A percentile compares a stretch with the other conserved stretches of the same genome.
Conservation (phyloP, 2,329 filamentous ascomycete genomes). For the Leptoxyphium fumago region DNA sequence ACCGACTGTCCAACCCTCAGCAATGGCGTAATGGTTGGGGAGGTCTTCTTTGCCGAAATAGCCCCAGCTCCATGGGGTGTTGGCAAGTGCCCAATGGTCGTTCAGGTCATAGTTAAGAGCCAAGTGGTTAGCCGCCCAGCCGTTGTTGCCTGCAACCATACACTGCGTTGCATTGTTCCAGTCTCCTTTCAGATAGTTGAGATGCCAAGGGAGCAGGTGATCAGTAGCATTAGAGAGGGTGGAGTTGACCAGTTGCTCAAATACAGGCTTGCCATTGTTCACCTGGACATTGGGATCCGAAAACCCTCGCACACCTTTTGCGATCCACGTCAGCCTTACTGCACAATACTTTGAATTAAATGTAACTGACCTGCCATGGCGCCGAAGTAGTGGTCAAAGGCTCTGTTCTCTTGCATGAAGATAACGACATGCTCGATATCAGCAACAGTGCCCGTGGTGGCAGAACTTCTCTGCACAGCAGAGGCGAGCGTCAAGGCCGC, state of each 20-base stretch:
- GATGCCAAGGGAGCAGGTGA: conserved; percentile 37
- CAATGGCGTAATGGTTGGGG: conserved; percentile 40
- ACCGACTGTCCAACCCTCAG: conserved; percentile 39
- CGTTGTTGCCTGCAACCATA: conserved; percentile 37
- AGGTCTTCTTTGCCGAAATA: conserved; percentile 38
- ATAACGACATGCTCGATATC: conserved; percentile 44
- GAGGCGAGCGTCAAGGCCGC: conserved; percentile 1
- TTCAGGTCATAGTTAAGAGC: conserved; percentile 38
- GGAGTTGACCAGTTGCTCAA: conserved; percentile 31
- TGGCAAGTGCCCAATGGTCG: conserved; percentile 39
- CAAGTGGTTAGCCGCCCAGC: conserved; percentile 37
- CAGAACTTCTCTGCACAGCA: background rate
- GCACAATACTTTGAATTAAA: conserved; percentile 34
- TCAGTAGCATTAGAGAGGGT: conserved; percentile 27
- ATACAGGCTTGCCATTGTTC: conserved; percentile 20
- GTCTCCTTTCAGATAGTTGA: conserved; percentile 37
- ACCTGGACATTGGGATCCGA: conserved; percentile 35
- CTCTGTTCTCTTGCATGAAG: conserved; percentile 41
- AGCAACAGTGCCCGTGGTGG: conserved; percentile 10
- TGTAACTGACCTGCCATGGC: conserved; percentile 18
- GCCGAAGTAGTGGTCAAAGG: conserved; percentile 24
- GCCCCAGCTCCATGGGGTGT: conserved; percentile 39
- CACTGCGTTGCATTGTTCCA: conserved; percentile 40
- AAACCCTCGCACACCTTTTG: conserved; percentile 32
- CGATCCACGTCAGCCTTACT: conserved; percentile 33